A percentile compares a stretch with the other conserved stretches of the same genome.
These are phyloP conservation scores for Arachnopeziza araneosa DNA, from an alignment of 2,329 filamentous ascomycete genomes.

Conservation along the genomic window DNA sequence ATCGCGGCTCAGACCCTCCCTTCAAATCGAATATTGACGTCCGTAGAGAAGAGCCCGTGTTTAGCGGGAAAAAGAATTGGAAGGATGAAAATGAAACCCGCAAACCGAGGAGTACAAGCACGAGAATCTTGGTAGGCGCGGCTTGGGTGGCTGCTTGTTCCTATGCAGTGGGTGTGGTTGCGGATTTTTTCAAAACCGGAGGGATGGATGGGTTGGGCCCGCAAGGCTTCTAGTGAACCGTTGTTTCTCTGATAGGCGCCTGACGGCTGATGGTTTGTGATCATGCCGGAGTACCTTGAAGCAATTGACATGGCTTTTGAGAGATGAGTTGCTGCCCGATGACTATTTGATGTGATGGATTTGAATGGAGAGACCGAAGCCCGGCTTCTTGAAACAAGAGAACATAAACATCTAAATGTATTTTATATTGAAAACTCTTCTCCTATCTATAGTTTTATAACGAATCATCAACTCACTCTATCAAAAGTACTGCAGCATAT, in stretches of 20 bases:
- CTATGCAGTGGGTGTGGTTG: conserved; percentile 54
- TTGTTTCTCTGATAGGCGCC: no score
- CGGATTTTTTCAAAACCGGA: conserved; percentile 50
- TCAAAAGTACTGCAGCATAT: background rate
- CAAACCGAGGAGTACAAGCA: conserved; percentile 39
- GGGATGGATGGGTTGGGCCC: conserved; percentile 37
- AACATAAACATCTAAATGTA: background rate
- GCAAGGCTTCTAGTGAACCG: conserved; percentile 20
- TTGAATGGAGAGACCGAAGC: background rate
- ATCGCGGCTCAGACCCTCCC: conserved; percentile 32
- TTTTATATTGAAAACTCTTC: background rate
- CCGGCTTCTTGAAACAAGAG: no score
- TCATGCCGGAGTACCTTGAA: no score
- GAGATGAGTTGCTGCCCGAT: background rate
- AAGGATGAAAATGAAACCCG: conserved; percentile 19
- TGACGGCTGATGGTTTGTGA: no score
- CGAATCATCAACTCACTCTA: background rate
- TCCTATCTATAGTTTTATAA: background rate
- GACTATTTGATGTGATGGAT: background rate
- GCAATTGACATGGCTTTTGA: background rate
- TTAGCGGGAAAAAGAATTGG: conserved; percentile 36
- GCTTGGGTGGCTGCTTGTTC: conserved; percentile 48
- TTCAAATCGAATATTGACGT: conserved; percentile 41
- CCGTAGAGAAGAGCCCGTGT: conserved; percentile 42
- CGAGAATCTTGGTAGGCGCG: conserved; percentile 48